Evolutionary conservation across 2,329 filamentous ascomycete genomes (phyloP).

Genomic region (Nemania sp.): DNA sequence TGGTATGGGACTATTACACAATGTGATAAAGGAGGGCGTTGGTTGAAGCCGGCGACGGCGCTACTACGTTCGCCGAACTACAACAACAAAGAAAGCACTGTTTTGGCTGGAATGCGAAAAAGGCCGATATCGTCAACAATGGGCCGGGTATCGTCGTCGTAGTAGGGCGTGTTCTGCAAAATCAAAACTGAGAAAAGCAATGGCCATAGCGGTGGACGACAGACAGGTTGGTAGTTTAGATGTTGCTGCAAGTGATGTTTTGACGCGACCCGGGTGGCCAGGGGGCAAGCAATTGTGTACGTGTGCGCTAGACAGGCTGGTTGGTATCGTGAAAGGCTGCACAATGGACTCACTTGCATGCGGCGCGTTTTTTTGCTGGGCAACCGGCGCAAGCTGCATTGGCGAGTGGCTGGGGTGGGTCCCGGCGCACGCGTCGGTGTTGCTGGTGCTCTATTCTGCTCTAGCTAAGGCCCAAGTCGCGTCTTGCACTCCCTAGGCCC

Average conservation of each 20-base stretch:
- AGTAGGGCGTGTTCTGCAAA: constrained; percentile 20
- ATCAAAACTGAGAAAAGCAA: constrained; percentile 18
- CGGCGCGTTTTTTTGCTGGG: constrained; percentile 15
- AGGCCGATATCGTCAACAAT: too few species aligned
- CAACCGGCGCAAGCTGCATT: constrained; percentile 1
- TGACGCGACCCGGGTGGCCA: too few species aligned
- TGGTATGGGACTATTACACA: constrained; percentile 1
- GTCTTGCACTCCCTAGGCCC: too few species aligned
- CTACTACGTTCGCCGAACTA: constrained; percentile 3
- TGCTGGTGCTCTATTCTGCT: not conserved
- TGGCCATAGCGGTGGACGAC: constrained; percentile 20
- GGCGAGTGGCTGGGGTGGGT: constrained; percentile 2
- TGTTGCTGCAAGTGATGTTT: constrained; percentile 10
- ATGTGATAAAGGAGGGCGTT: not conserved
- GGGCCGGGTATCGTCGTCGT: not conserved
- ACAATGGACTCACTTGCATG: not conserved
- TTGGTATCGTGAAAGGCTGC: constrained; percentile 19
- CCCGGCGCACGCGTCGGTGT: not conserved
- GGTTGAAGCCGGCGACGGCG: not conserved
- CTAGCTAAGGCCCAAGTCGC: too few species aligned
- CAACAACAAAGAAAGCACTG: constrained; percentile 10
- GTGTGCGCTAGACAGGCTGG: too few species aligned
- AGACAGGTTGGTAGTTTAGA: too few species aligned
- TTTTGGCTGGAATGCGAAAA: constrained; percentile 23
- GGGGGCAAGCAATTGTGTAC: constrained; percentile 7